Base-by-base conservation (phyloP, 192 early-diverging fungal genomes). In the Linderina pennispora region DNA sequence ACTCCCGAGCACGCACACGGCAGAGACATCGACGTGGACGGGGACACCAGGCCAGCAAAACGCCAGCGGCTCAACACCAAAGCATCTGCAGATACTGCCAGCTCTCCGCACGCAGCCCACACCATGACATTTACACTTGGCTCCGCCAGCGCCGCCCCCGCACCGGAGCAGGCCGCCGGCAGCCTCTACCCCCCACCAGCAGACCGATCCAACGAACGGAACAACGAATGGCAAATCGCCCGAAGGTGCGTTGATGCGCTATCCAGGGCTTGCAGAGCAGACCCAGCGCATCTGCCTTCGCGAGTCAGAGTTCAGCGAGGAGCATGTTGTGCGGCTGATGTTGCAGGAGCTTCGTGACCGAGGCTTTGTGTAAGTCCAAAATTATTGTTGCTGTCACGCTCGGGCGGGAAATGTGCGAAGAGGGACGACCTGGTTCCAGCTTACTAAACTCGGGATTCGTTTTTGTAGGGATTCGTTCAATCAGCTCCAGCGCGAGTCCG, bases 311-410 rank as follows among this genome's bases (percentile, higher is more conserved):
- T 66, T 65, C 38, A 50, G 45, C 17, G 69, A 72, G 34, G 68
- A 84, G 33, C 93, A 98, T 55, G 73, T 94, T 4, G 87, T 94
- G 22, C 80, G 93, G 21, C 65, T 98, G 10, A 84, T 98, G 54
- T 59, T 92, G 16, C 95, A 98, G 65, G 80, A 88, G 43, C 69
- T 96, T 31, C 70, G 77, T 24, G 86, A 89, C 46, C 65, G 94
- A 42, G 93, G 90, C 1, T 88, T 65, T 56, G 85, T 83, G 21
- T n/a, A n/a, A n/a, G n/a, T n/a, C n/a, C n/a, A n/a, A n/a, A n/a
- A n/a, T n/a, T n/a, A n/a, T n/a, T n/a, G n/a, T n/a, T n/a, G n/a
- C n/a, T n/a, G n/a, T n/a, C n/a, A n/a, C n/a, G n/a, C n/a, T n/a
- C n/a, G n/a, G n/a, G n/a, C n/a, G n/a, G n/a, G n/a, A n/a, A n/a